These are phyloP conservation scores for Backusella luteola DNA, from an alignment of 192 early-diverging fungal species.

Conservation along the genomic window DNA sequence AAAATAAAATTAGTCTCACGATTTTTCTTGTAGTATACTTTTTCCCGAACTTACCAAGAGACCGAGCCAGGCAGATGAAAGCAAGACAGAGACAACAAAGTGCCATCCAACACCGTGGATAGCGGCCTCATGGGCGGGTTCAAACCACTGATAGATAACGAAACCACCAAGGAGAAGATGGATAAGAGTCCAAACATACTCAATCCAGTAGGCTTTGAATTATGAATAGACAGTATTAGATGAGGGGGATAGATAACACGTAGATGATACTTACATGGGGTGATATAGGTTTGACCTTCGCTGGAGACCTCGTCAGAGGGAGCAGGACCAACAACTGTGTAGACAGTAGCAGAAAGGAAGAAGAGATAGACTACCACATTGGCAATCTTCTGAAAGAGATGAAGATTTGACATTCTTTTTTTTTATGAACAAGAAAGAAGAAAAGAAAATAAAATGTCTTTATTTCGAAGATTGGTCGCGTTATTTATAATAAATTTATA, in stretches of 20 bases:
- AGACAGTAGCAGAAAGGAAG: conserved; percentile 58
- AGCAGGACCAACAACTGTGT: conserved; percentile 47
- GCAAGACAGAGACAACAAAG: conserved; percentile 58
- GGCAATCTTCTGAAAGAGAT: conserved; percentile 44
- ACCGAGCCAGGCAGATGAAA: conserved; percentile 59
- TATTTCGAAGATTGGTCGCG: background rate
- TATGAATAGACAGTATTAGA: background rate
- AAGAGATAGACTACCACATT: conserved; percentile 65
- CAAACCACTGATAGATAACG: conserved; percentile 61
- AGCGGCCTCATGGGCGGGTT: conserved; percentile 48
- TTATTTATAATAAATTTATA: conserved; percentile 11
- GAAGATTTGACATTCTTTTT: background rate
- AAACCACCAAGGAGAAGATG: conserved; percentile 63
- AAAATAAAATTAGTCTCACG: conserved; percentile 4
- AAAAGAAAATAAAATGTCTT: background rate
- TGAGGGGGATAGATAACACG: background rate
- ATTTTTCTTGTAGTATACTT: background rate
- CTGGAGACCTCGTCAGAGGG: conserved; percentile 29
- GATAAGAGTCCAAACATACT: conserved; percentile 60
- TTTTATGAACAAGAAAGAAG: conserved; percentile 1
- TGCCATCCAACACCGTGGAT: conserved; percentile 59
- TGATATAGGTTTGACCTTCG: conserved; percentile 59
- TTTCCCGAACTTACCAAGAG: conserved; percentile 50
- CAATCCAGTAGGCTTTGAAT: conserved; percentile 49
- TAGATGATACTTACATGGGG: conserved; percentile 42